These are phyloP conservation scores for Strigomonas galati DNA, from an alignment of 208 protist genomes.

Conservation along the genomic window DNA sequence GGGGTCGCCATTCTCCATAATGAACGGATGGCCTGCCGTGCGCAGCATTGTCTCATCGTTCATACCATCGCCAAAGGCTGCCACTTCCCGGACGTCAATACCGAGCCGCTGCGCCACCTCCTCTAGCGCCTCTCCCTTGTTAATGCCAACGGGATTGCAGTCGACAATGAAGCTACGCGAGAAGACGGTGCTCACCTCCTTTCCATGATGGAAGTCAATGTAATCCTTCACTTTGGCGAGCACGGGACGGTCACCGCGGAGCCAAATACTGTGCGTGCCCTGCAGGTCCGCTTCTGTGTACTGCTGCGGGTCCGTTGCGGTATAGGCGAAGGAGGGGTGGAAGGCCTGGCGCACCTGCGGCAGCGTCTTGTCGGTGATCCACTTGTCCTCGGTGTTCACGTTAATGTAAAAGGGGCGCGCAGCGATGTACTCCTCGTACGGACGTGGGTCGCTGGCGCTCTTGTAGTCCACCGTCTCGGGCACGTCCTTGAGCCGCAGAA, in stretches of 20 bases:
- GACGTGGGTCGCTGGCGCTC: conserved; percentile 5
- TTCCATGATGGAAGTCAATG: conserved; percentile 20
- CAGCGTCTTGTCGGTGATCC: conserved; percentile 41
- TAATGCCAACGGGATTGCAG: conserved; percentile 21
- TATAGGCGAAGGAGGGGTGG: conserved; percentile 31
- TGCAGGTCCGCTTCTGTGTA: conserved; percentile 26
- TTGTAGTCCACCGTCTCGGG: conserved; percentile 7
- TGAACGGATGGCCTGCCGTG: conserved; percentile 36
- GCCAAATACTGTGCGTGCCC: conserved; percentile 47
- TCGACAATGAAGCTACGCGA: conserved; percentile 46
- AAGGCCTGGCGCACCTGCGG: conserved; percentile 34
- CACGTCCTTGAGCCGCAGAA: conserved; percentile 35
- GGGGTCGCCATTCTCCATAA: conserved; percentile 55
- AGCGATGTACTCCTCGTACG: conserved; percentile 12
- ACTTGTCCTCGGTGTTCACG: conserved; percentile 45
- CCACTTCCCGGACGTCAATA: conserved; percentile 23
- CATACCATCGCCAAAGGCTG: conserved; percentile 77
- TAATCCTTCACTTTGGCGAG: conserved; percentile 30
- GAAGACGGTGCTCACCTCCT: conserved; percentile 24
- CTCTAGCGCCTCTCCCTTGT: conserved; percentile 51
- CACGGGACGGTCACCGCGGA: conserved; percentile 25
- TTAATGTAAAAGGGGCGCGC: conserved; percentile 36
- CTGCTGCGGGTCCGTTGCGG: conserved; percentile 35
- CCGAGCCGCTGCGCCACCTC: conserved; percentile 35
- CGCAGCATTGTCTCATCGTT: conserved; percentile 62